Evolutionary conservation across 2,329 filamentous ascomycete genomes (phyloP).

Genomic region (Metarhizium sp.): DNA sequence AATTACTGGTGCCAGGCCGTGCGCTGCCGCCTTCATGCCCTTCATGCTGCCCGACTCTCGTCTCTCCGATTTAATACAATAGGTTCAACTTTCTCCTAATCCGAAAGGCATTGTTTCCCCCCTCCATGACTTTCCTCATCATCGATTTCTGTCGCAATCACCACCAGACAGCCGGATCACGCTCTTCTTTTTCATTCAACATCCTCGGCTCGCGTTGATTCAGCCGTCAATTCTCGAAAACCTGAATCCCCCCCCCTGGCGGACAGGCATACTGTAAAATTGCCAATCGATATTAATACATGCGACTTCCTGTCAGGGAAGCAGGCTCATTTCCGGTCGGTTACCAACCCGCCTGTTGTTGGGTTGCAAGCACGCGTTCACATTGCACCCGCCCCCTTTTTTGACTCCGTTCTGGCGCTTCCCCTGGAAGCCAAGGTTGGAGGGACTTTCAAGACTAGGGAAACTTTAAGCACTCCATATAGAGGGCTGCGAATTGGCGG

Average conservation of each 20-base stretch:
- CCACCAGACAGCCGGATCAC: no score
- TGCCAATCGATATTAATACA: not conserved
- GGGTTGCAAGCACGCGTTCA: not conserved
- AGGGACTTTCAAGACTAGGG: not conserved
- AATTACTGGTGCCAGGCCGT: not conserved
- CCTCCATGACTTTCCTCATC: no score
- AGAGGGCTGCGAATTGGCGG: not conserved
- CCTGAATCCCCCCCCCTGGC: no score
- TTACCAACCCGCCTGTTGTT: not conserved
- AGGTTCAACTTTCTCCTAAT: no score
- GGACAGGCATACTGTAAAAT: no score
- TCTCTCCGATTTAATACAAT: not conserved
- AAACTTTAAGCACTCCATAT: not conserved
- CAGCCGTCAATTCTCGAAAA: not conserved
- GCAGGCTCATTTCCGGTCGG: constrained; percentile 5
- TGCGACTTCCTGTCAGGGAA: not conserved
- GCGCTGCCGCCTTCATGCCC: not conserved
- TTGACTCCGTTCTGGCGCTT: not conserved
- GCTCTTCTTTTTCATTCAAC: no score
- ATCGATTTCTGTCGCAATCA: no score
- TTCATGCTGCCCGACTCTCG: not conserved
- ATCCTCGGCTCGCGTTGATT: not conserved
- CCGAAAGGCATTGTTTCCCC: no score
- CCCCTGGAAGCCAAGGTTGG: not conserved
- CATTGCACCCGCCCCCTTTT: constrained; percentile 1